A percentile compares a stretch with the other conserved stretches of the same genome.
Conservation (phyloP, 2,329 filamentous ascomycete genomes). For the Diaporthe humulicola region DNA sequence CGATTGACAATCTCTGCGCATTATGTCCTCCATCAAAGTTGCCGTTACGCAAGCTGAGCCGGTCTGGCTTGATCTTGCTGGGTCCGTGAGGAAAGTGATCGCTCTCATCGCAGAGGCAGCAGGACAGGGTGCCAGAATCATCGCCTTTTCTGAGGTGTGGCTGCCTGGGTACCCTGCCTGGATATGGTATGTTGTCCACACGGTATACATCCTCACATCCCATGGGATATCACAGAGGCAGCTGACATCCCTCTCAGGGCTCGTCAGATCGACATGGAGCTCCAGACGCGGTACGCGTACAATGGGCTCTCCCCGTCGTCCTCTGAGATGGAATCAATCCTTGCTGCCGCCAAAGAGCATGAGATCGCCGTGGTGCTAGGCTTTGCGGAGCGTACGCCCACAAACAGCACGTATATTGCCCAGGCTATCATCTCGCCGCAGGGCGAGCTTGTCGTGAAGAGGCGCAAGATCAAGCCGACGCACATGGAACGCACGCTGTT, state of each 20-base stretch:
- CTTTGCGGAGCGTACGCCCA: conserved; percentile 61
- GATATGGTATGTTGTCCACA: neutral
- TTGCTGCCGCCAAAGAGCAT: conserved; percentile 55
- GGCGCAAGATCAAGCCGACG: conserved; percentile 65
- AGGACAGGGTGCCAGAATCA: conserved; percentile 63
- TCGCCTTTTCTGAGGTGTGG: conserved; percentile 68
- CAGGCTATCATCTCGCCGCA: conserved; percentile 58
- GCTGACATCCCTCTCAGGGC: neutral
- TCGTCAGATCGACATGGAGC: conserved; percentile 7
- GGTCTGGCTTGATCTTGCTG: conserved; percentile 70
- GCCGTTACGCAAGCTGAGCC: conserved; percentile 71
- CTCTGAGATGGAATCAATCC: conserved; percentile 55
- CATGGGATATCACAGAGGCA: neutral
- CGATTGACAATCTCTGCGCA: neutral
- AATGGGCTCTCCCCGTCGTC: neutral
- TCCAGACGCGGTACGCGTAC: neutral
- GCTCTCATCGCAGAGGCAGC: conserved; percentile 68
- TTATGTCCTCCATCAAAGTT: conserved; percentile 45
- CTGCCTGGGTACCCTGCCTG: conserved; percentile 64
- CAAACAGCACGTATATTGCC: conserved; percentile 58
- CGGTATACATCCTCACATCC: neutral
- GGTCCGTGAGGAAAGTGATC: conserved; percentile 68
- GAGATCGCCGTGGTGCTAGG: conserved; percentile 62
- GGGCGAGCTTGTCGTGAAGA: conserved; percentile 54
- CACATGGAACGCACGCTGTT: conserved; percentile 66